Evolutionary conservation across 257 asterid species (phyloP).

Genomic region (Solanum medicagineum): DNA sequence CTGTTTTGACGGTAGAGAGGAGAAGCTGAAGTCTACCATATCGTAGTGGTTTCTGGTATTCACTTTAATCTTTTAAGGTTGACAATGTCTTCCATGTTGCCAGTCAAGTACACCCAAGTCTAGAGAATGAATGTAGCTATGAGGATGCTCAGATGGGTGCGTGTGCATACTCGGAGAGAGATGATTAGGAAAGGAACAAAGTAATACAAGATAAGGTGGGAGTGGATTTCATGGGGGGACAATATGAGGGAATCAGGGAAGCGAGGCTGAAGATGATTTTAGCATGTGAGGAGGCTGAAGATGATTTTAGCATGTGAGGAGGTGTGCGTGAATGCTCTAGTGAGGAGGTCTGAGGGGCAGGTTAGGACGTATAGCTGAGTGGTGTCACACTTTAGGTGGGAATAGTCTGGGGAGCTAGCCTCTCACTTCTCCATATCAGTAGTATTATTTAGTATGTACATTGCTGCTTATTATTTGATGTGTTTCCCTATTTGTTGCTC

Average conservation of each 20-base stretch:
- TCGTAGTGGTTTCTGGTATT: not conserved
- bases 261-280: not conserved
- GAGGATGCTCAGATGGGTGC: not conserved
- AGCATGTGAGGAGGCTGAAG: not conserved
- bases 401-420: not conserved
- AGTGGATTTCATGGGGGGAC: not conserved
- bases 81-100: constrained; percentile 9
- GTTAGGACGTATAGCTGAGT: not conserved
- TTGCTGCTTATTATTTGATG: not conserved
- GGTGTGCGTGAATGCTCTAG: not conserved
- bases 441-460: not conserved
- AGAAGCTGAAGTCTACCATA: not conserved
- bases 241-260: not conserved
- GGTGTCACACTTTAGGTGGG: not conserved
- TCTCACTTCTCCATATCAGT: not conserved
- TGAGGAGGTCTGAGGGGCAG: not conserved
- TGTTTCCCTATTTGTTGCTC: too few species aligned
- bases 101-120: not conserved
- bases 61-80: not conserved
- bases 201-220: not conserved
- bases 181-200: not conserved
- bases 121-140: not conserved
- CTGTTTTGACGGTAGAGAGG: not conserved
- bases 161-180: not conserved
- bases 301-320: not conserved